Evolutionary conservation across 2,329 filamentous ascomycete species (phyloP).

Genomic region (Xylaria sp.): DNA sequence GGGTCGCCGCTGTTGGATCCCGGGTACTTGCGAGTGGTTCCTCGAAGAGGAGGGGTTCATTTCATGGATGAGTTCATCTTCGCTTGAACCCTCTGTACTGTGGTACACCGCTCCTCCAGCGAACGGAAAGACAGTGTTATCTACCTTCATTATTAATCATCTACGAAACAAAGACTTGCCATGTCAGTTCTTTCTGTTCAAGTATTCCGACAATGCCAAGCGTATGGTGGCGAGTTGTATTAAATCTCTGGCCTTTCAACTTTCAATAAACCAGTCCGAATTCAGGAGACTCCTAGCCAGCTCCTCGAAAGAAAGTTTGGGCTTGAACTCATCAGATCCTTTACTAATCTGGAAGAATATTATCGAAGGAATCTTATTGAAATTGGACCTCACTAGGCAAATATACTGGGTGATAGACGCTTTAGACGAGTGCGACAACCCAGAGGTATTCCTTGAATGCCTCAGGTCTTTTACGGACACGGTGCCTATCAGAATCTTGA

Average conservation of each 20-base stretch:
- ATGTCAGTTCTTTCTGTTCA: slow-evolving; percentile 35
- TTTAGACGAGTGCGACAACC: slow-evolving; percentile 29
- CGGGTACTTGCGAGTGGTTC: slow-evolving; percentile 33
- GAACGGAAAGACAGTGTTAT: slow-evolving; percentile 34
- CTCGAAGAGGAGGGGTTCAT: slow-evolving; percentile 23
- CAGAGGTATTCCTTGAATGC: slow-evolving; percentile 27
- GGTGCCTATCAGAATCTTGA: slow-evolving; percentile 16
- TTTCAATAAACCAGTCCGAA: slow-evolving; percentile 4
- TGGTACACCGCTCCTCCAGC: slow-evolving; percentile 35
- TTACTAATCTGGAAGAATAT: slow-evolving; percentile 30
- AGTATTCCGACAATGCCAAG: slow-evolving; percentile 26
- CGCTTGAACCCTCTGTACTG: slow-evolving; percentile 18
- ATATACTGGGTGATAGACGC: slow-evolving; percentile 39
- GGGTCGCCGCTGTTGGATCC: slow-evolving; percentile 9
- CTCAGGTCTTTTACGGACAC: not conserved
- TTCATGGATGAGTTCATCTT: slow-evolving; percentile 4
- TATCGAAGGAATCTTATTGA: slow-evolving; percentile 18
- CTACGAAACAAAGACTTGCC: slow-evolving; percentile 17
- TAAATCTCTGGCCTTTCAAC: slow-evolving; percentile 17
- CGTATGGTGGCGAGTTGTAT: slow-evolving; percentile 18
- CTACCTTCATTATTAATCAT: slow-evolving; percentile 31
- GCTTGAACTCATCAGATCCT: slow-evolving; percentile 10
- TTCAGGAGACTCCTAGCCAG: slow-evolving; percentile 2
- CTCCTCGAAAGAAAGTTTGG: slow-evolving; percentile 18
- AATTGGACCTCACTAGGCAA: not conserved